Base-by-base conservation (phyloP, 2,329 filamentous ascomycete species). In the Zymoseptoria brevis region DNA sequence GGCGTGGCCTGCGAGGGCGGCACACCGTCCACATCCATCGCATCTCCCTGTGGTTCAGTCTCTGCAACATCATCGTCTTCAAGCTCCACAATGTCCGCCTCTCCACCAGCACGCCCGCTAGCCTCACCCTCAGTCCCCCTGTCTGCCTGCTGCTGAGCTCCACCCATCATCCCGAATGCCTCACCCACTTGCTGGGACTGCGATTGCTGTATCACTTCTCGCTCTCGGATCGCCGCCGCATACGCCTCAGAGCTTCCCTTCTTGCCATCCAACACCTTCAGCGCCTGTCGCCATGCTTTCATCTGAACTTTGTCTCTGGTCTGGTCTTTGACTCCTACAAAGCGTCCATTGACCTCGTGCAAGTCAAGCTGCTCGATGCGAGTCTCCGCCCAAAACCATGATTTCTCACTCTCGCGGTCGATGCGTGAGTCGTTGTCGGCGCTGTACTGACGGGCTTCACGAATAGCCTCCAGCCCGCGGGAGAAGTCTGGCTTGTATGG, bases 311-410 rank as follows among this genome's bases (percentile, higher is more conserved):
- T 60, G 16, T 59, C 55, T 19, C 66, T 59, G 3, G 45, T 59
- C 11, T 63, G 62, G 19, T 64, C 66, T 35, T 62, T 63, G 35
- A 58, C 50, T 16, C 62, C 63, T 1, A 64, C 64, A 30, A 64
- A 67, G 6, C 52, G 53, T 8, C 61, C 60, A 50, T 66, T 66
- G 21, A 63, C 50, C 48, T 63, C 60, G 30, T 68, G 77, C 5
- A 86, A 66, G 26, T 81, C 81, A 0, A 86, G 75, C 0, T 81
- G 80, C 53, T 85, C 79, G 0, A 79, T 78, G 1, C 83, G 76
- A 21, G 75, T 75, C 56, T 86, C 82, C 0, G 77, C 81, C 79
- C 81, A 84, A 68, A 80, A 83, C 82, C 82, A 86, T 0, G 72
- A 70, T 24, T 77, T 75, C 13, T 73, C 75, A 6, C 45, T 54